Base-by-base conservation (phyloP, 805 yeast genomes). In the Saccharomycopsis selenospora region DNA sequence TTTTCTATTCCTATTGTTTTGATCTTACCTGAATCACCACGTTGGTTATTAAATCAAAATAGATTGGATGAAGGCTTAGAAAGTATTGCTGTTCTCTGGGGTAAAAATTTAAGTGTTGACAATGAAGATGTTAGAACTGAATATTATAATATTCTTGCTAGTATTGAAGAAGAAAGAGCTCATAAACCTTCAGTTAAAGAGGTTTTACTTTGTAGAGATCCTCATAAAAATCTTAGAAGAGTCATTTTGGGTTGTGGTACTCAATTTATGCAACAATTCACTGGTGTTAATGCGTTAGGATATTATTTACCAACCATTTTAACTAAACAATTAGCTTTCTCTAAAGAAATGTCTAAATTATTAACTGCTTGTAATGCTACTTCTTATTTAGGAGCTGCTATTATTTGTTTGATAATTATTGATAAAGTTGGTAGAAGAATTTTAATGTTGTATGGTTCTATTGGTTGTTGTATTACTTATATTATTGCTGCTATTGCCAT, bases 341-440 rank as follows among this genome's bases (percentile, higher is more conserved):
- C 66, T 20, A 69, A 77, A 62, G 71, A 76, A 60, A 65, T 77
- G 57, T 66, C 85, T 20, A 70, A 79, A 62, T 68, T 80, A 55
- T 68, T 81, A 57, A 85, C 85, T 58, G 85, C 84, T 67, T 77
- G 78, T 36, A 77, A 77, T 55, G 70, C 84, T 40, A 76, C 82
- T 44, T 66, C 79, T 44, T 79, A 79, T 57, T 79, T 82, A 11
- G 50, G 79, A 5, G 67, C 73, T 46, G 73, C 80, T 40, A 56
- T 63, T 28, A 82, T 84, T 28, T 73, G 84, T 0, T 75, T 79
- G 55, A 79, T 70, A 64, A 60, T 78, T 50, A 67, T 80, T 58
- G 86, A 80, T 57, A 70, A 67, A 57, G 54, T 81, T 28, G 91
- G 90, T 59, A 79, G 93, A 73, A 76, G 90, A 65, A 74, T 76